phyloP scores from a whole-genome alignment of 352 stramenopile genomes.

The Phytophthora cryptogea region DNA sequence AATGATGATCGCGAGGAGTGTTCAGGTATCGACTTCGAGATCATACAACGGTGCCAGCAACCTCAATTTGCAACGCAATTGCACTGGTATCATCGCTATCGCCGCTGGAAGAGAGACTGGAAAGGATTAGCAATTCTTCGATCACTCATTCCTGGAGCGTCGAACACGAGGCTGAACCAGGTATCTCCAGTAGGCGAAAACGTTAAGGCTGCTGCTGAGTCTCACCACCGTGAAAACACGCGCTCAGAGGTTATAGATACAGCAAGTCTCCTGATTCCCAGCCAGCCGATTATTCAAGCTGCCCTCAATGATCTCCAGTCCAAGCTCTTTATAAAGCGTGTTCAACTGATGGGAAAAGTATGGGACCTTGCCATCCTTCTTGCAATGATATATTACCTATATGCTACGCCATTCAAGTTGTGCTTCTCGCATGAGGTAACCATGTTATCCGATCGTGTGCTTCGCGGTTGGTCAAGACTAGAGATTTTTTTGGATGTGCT shows the following conservation, averaged over 20 bases:
- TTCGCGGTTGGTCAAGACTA: slow-evolving; percentile 39
- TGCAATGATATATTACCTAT: slow-evolving; percentile 40
- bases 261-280: slow-evolving; percentile 1
- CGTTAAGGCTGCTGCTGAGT: not conserved
- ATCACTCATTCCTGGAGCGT: not conserved
- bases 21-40: slow-evolving; percentile 52
- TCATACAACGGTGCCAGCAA: slow-evolving; percentile 52
- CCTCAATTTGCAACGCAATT: slow-evolving; percentile 51
- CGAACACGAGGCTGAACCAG: not conserved
- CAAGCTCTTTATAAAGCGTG: slow-evolving; percentile 37
- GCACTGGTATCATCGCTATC: slow-evolving; percentile 44
- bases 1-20: slow-evolving; percentile 6
- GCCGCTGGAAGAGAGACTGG: slow-evolving; percentile 27
- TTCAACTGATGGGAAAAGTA: slow-evolving; percentile 40
- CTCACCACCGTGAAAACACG: not conserved
- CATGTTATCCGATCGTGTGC: slow-evolving; percentile 5
- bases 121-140: not conserved
- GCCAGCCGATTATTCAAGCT: slow-evolving; percentile 12
- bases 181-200: slow-evolving; percentile 7
- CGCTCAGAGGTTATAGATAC: slow-evolving; percentile 7
- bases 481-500: slow-evolving; percentile 54
- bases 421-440: slow-evolving; percentile 52
- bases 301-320: slow-evolving; percentile 11
- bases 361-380: slow-evolving; percentile 55
- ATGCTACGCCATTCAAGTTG: slow-evolving; percentile 49